Conservation (phyloP, 179 eudicot genomes). For the Amaranthus tricolor region DNA sequence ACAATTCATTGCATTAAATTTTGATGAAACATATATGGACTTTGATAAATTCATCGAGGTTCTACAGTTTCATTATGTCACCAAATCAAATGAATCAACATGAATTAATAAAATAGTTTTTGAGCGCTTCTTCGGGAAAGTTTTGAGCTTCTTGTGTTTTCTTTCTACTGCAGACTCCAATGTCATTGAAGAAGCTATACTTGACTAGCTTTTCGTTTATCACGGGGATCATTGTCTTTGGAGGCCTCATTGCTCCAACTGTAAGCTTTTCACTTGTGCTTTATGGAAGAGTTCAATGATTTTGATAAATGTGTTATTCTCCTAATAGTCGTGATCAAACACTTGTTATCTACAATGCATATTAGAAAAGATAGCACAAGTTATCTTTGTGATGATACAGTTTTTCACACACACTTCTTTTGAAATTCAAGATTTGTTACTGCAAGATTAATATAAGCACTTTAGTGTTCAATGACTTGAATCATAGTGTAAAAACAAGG, state of each 20-base stretch:
- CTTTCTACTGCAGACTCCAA: conserved; percentile 60
- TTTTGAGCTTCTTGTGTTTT: neutral
- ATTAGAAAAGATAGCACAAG: no score
- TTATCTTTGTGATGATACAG: no score
- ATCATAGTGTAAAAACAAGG: no score
- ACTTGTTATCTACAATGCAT: neutral
- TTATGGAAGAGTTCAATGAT: neutral
- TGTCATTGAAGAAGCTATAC: conserved; percentile 85
- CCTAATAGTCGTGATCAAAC: neutral
- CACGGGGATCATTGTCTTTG: conserved; percentile 79
- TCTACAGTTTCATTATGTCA: neutral
- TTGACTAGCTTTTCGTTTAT: conserved; percentile 80
- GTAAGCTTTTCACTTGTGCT: conserved; percentile 48
- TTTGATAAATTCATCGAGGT: neutral
- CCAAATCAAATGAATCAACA: neutral
- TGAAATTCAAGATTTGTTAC: no score
- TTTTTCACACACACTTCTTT: no score
- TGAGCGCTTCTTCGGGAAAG: neutral
- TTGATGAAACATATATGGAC: neutral
- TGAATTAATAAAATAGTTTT: no score
- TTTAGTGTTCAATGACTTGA: no score
- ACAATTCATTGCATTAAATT: neutral
- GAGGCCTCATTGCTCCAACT: conserved; percentile 88
- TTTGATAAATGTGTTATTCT: neutral
- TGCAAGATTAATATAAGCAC: no score